phyloP scores from a whole-genome alignment of 75 land plant species.

The Sequoia sempervirens region DNA sequence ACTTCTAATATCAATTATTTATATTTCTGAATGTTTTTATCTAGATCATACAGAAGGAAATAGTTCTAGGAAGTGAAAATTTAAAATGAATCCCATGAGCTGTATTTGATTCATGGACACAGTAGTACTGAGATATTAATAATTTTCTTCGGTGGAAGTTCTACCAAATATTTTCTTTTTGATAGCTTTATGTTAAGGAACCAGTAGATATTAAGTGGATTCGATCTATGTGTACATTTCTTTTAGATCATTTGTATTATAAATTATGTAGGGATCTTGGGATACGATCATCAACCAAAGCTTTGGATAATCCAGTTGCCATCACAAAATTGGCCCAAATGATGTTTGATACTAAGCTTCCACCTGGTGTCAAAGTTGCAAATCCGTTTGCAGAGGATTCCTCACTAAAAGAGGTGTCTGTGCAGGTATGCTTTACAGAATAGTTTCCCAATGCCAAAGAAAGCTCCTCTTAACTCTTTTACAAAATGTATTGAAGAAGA shows the following conservation, averaged over 20 bases:
- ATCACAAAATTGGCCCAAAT: slow-evolving; percentile 48
- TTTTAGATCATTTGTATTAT: background rate
- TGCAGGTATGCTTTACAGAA: slow-evolving; percentile 41
- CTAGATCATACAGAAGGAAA: background rate
- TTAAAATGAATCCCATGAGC: background rate
- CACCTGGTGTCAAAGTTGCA: slow-evolving; percentile 56
- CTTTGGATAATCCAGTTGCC: slow-evolving; percentile 43
- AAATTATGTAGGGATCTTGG: slow-evolving; percentile 67
- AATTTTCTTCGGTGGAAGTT: background rate
- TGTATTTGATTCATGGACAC: background rate
- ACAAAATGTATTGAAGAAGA: slow-evolving; percentile 6
- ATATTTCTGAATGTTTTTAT: background rate
- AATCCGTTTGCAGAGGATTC: slow-evolving; percentile 78
- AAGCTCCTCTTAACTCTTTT: background rate
- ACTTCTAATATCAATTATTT: background rate
- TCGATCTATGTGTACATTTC: background rate
- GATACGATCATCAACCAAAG: slow-evolving; percentile 46
- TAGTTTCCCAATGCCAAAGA: background rate
- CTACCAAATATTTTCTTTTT: background rate
- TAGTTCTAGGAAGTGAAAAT: slow-evolving; percentile 1
- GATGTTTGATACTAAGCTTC: slow-evolving; percentile 94
- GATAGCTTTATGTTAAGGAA: background rate
- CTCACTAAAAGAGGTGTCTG: slow-evolving; percentile 64
- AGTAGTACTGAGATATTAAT: background rate
- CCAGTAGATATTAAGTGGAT: background rate